These are phyloP conservation scores for Russula griseocarnosa DNA, from an alignment of 768 basidiomycete species.

Conservation along the genomic window DNA sequence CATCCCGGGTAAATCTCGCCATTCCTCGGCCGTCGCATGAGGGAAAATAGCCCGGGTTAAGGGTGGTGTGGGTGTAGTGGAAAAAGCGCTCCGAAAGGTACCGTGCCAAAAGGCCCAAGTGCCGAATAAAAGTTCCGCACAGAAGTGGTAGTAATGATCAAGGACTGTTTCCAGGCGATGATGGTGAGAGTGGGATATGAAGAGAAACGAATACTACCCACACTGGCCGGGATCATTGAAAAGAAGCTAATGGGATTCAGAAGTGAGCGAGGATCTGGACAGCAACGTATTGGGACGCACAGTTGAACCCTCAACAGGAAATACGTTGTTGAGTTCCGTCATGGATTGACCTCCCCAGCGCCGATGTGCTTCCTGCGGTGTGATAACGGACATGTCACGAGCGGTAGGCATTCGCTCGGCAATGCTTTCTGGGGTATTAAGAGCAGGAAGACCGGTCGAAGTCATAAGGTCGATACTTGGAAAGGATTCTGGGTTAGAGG, in stretches of 20 bases:
- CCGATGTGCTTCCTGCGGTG: slow-evolving; percentile 51
- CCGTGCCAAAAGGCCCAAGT: slow-evolving; percentile 72
- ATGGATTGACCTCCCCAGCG: slow-evolving; percentile 52
- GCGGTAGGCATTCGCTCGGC: slow-evolving; percentile 62
- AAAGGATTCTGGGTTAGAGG: slow-evolving; percentile 43
- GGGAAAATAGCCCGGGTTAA: slow-evolving; percentile 69
- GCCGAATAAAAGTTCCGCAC: slow-evolving; percentile 76
- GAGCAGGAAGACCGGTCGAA: slow-evolving; percentile 58
- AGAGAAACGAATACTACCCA: slow-evolving; percentile 23
- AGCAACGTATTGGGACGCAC: slow-evolving; percentile 39
- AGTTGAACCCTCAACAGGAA: slow-evolving; percentile 68
- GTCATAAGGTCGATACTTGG: slow-evolving; percentile 55
- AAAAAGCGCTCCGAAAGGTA: slow-evolving; percentile 35
- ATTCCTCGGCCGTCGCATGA: slow-evolving; percentile 52
- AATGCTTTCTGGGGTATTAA: slow-evolving; percentile 60
- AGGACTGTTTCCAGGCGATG: slow-evolving; percentile 44
- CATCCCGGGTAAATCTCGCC: slow-evolving; percentile 77
- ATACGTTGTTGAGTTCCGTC: slow-evolving; percentile 46
- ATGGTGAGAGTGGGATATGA: background rate
- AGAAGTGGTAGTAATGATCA: slow-evolving; percentile 85
- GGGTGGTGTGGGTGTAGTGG: slow-evolving; percentile 24
- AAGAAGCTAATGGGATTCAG: slow-evolving; percentile 25
- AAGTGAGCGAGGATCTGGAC: background rate
- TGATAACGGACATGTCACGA: slow-evolving; percentile 58
- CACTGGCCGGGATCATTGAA: slow-evolving; percentile 70